A percentile compares a stretch with the other conserved stretches of the same genome.
Evolutionary conservation across 306 rosid species (phyloP).

Genomic region (Purshia tridentata): DNA sequence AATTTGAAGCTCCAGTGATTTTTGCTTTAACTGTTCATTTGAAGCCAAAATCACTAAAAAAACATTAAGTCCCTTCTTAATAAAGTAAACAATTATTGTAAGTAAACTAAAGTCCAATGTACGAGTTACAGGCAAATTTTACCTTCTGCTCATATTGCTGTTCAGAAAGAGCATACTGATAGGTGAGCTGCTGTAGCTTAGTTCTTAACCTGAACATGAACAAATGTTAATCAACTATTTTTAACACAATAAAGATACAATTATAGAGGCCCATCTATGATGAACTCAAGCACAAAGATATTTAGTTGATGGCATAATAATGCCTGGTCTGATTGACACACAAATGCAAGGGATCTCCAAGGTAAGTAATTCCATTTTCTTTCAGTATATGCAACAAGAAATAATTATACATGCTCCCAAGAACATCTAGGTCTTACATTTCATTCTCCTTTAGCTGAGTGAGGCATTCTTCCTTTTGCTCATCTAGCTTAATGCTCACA

Average conservation of each 20-base stretch:
- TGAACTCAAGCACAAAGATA: background rate
- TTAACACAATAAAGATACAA: background rate
- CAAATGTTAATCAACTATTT: background rate
- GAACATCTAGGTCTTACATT: conserved; percentile 60
- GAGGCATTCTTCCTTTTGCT: conserved; percentile 88
- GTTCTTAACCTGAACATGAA: conserved; percentile 66
- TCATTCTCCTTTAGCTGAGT: conserved; percentile 93
- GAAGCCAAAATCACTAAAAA: conserved; percentile 33
- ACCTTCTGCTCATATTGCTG: conserved; percentile 82
- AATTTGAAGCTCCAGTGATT: conserved; percentile 85
- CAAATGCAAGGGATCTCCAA: conserved; percentile 4
- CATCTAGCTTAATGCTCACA: conserved; percentile 87
- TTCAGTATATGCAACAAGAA: background rate
- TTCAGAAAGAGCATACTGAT: conserved; percentile 74
- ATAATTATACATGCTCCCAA: conserved; percentile 11
- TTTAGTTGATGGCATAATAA: background rate
- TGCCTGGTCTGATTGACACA: background rate
- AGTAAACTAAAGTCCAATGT: background rate
- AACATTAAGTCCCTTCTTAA: conserved; percentile 13
- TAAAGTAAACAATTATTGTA: conserved; percentile 18
- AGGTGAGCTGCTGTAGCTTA: conserved; percentile 76
- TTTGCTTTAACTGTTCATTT: conserved; percentile 80
- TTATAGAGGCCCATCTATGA: background rate
- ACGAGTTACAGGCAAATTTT: conserved; percentile 25
- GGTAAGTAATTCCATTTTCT: background rate